phyloP scores from a whole-genome alignment of 441 rosid species.

The Arabidopsis lyrata region DNA sequence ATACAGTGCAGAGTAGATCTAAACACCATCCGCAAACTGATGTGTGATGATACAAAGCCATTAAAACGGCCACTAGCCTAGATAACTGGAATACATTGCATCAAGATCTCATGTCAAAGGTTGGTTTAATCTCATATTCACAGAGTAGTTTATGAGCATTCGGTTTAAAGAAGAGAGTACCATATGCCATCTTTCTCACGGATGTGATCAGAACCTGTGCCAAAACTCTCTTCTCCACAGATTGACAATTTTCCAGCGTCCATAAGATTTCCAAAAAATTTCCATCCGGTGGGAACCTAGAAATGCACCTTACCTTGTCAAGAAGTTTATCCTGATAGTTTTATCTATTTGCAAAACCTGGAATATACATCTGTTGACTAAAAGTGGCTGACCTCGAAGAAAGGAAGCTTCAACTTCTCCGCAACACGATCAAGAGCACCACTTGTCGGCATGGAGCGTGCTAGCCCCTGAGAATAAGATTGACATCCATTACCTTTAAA shows the following conservation, averaged over 20 bases:
- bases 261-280: constrained; percentile 97
- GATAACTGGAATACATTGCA: constrained; percentile 6
- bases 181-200: constrained; percentile 98
- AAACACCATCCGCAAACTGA: constrained; percentile 1
- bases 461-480: constrained; percentile 72
- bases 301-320: constrained; percentile 41
- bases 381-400: constrained; percentile 73
- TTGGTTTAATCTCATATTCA: constrained; percentile 9
- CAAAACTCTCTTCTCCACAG: constrained; percentile 98
- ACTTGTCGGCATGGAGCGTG: constrained; percentile 98
- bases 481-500: constrained; percentile 15
- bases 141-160: constrained; percentile 1
- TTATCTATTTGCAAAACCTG: constrained; percentile 1
- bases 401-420: constrained; percentile 78
- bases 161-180: constrained; percentile 54
- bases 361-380: constrained; percentile 17
- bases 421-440: constrained; percentile 98
- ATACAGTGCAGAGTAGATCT: constrained; percentile 6
- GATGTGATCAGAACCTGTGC: constrained; percentile 98
- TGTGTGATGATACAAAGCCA: not conserved
- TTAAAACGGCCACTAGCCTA: not conserved
- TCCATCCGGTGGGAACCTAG: constrained; percentile 99
- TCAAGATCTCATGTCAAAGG: constrained; percentile 14
- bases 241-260: constrained; percentile 93
- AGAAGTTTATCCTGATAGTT: constrained; percentile 22